A percentile compares a stretch with the other conserved stretches of the same genome.
These are phyloP conservation scores for Amauroascus niger DNA, from an alignment of 2,329 filamentous ascomycete genomes.

Conservation along the genomic window DNA sequence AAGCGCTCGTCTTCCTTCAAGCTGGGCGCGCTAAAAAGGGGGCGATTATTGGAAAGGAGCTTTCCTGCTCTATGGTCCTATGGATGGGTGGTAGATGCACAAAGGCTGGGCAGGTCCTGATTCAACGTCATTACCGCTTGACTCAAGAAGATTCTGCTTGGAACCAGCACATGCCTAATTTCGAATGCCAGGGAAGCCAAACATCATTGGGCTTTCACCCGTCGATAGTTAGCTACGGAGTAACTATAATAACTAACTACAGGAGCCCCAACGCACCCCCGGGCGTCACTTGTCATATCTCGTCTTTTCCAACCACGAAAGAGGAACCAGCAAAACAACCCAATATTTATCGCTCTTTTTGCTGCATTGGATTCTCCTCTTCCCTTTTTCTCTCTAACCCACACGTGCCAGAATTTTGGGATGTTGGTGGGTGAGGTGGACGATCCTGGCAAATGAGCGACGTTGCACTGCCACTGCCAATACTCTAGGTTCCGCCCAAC, in stretches of 20 bases:
- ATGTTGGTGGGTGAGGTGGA: neutral
- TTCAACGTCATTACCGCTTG: neutral
- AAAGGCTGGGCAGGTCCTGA: neutral
- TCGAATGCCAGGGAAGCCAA: too few species aligned
- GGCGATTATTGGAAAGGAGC: neutral
- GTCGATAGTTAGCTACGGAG: too few species aligned
- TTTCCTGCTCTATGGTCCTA: too few species aligned
- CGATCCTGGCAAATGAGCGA: slow-evolving; percentile 4
- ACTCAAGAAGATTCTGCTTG: neutral
- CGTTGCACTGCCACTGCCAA: slow-evolving; percentile 9
- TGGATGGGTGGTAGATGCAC: too few species aligned
- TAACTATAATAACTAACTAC: too few species aligned
- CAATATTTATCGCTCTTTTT: neutral
- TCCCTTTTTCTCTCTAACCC: neutral
- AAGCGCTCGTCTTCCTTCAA: neutral
- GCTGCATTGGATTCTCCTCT: neutral
- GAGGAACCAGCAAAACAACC: neutral
- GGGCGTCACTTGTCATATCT: too few species aligned
- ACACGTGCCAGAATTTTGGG: neutral
- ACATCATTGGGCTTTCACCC: too few species aligned
- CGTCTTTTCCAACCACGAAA: too few species aligned
- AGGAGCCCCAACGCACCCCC: too few species aligned
- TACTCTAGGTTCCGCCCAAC: slow-evolving; percentile 1
- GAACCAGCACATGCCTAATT: neutral
- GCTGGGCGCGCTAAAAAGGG: neutral